phyloP scores from a whole-genome alignment of 352 stramenopile species.

The Phytophthora rubi region DNA sequence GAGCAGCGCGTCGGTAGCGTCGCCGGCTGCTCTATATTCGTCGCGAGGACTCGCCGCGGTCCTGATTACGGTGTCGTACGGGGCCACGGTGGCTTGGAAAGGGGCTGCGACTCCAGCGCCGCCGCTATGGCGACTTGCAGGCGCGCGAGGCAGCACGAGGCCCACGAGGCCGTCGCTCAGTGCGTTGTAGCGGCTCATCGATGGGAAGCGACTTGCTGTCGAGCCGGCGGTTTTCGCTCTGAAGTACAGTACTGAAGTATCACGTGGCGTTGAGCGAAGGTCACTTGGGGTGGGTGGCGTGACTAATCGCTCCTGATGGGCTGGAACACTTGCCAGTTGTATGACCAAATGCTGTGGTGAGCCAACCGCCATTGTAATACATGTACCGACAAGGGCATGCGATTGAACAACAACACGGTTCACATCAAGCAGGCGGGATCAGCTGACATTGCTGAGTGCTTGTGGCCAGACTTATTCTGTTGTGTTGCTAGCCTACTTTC shows the following conservation, averaged over 20 bases:
- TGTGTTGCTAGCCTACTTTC: background rate
- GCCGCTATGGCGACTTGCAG: background rate
- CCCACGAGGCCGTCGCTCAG: constrained; percentile 13
- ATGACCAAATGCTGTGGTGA: too few species aligned
- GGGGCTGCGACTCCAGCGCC: background rate
- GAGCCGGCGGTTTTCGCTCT: constrained; percentile 12
- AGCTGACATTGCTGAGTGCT: too few species aligned
- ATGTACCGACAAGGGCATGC: too few species aligned
- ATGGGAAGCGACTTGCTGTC: constrained; percentile 5
- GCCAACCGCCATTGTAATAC: too few species aligned
- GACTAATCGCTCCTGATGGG: background rate
- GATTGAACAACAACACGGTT: too few species aligned
- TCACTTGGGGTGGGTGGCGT: constrained; percentile 5
- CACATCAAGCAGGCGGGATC: too few species aligned
- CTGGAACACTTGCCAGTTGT: too few species aligned
- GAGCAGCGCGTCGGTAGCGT: background rate
- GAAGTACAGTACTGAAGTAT: constrained; percentile 5
- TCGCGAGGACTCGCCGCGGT: background rate
- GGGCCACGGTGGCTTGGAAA: background rate
- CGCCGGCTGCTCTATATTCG: background rate
- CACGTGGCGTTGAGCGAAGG: constrained; percentile 26
- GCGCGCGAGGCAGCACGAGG: constrained; percentile 1
- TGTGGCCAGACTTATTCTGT: too few species aligned
- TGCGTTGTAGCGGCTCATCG: constrained; percentile 11
- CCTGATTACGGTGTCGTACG: background rate